Evolutionary conservation across 306 rosid genomes (phyloP).

Genomic region (Acacia acuminata): DNA sequence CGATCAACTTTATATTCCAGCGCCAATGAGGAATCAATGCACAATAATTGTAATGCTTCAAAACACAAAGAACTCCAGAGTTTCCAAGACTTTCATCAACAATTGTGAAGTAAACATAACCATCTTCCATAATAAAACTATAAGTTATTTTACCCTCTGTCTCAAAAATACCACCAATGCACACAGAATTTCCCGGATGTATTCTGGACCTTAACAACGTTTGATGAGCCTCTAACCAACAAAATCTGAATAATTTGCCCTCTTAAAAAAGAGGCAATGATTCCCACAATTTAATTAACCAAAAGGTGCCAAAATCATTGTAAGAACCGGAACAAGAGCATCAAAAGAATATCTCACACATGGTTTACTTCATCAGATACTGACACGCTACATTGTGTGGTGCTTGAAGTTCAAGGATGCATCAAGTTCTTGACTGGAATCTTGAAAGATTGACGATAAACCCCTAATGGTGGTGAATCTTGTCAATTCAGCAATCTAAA

Average conservation of each 20-base stretch:
- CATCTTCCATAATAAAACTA: too few relatives aligned
- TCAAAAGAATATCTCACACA: neutral
- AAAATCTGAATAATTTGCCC: neutral
- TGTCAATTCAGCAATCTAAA: too few relatives aligned
- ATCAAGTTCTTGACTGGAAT: neutral
- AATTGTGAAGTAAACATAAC: too few relatives aligned
- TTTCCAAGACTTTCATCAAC: too few relatives aligned
- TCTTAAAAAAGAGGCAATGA: neutral
- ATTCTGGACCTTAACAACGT: neutral
- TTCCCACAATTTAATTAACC: neutral
- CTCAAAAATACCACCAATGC: neutral
- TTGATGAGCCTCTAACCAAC: neutral
- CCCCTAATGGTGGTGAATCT: too few relatives aligned
- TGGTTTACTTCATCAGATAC: neutral
- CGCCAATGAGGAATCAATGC: too few relatives aligned
- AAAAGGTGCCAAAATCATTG: constrained; percentile 1
- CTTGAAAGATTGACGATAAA: neutral
- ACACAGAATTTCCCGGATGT: constrained; percentile 19
- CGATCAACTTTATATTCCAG: too few relatives aligned
- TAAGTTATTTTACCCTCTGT: too few relatives aligned
- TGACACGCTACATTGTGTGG: constrained; percentile 12
- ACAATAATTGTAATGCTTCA: too few relatives aligned
- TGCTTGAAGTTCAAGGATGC: constrained; percentile 1
- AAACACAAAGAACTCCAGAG: too few relatives aligned
- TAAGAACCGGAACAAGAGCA: neutral